Base-by-base conservation (phyloP, 352 stramenopile genomes). In the Pythium rhizo-oryzae region DNA sequence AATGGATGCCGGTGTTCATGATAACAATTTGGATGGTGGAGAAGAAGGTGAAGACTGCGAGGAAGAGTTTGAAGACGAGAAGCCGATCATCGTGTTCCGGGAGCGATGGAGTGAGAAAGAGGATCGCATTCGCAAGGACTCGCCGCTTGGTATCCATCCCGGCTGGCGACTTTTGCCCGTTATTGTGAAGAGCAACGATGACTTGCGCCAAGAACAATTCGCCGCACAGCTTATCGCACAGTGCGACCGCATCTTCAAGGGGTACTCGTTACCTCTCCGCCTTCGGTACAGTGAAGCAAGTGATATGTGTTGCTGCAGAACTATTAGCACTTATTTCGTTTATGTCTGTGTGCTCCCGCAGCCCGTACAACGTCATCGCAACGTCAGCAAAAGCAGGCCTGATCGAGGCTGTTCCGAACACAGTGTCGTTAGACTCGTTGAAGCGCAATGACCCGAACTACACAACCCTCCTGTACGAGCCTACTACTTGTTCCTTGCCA, bases 131-230 rank as follows among this genome's bases (percentile, higher is more conserved):
- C 81, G 85, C 13, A 75, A 78, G 24, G 71, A 79, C 50, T 92
- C 84, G 0, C 72, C 72, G 30, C 85, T 82, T 46, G 75, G 77
- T 4, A 69, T 80, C 39, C 80, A 89, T 61, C 81, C 74, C 39
- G 82, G 82, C 21, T 93, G 87, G 80, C 75, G 84, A 15, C 62
- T 94, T 50, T 73, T 94, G 30, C 89, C 89, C 52, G 90, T 99
- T 18, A 99, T 99, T 67, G 95, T 99, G 3, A 99, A 96, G 80
- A 99, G 94, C 51, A 99, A 99, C 67, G 98, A 99, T 72, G 97
- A 99, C 61, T 76, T 99, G 56, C 86, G 97, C 3, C 98, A 99
- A 76, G 97, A 99, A 77, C 91, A 98, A 30, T 99, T 99, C 77
- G 94, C 97, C 0, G 96, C 98, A 63, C 96, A 99, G 72, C 77